Conservation (phyloP, 1,284 basidiomycete genomes). For the Cutaneotrichosporon daszewskae region DNA sequence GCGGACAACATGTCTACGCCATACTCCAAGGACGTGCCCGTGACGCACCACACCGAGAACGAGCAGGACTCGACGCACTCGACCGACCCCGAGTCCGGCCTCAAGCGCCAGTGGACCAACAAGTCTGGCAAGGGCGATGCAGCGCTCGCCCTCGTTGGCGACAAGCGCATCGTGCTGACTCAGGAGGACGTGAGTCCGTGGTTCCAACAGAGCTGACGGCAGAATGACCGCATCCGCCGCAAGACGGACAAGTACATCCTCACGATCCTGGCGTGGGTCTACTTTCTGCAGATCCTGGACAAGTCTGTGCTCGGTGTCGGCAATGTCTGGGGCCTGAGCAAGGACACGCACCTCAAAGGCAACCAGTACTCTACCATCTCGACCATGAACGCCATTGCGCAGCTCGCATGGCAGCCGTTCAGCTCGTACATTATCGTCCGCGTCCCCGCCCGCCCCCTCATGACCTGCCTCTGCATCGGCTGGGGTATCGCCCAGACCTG, state of each 20-base stretch:
- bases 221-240: constrained; percentile 23
- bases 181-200: constrained; percentile 26
- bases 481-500: constrained; percentile 37
- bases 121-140: constrained; percentile 21
- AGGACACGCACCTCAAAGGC: constrained; percentile 25
- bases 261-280: constrained; percentile 35
- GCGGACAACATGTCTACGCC: constrained; percentile 2
- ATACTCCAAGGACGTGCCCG: constrained; percentile 2
- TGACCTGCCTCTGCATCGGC: constrained; percentile 37
- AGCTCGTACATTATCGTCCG: constrained; percentile 42
- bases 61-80: not conserved
- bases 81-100: constrained; percentile 1
- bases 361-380: constrained; percentile 34
- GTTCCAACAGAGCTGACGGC: not conserved
- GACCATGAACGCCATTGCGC: constrained; percentile 40
- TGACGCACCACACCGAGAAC: too few relatives aligned
- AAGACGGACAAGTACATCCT: constrained; percentile 33
- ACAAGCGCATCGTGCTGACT: constrained; percentile 24
- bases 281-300: constrained; percentile 40
- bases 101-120: not conserved
- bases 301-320: constrained; percentile 25
- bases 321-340: constrained; percentile 25
- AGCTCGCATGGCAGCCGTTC: constrained; percentile 45
- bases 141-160: constrained; percentile 18
- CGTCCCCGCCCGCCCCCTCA: constrained; percentile 35